phyloP scores from a whole-genome alignment of 345 rosid genomes.

The Salix dunnii region DNA sequence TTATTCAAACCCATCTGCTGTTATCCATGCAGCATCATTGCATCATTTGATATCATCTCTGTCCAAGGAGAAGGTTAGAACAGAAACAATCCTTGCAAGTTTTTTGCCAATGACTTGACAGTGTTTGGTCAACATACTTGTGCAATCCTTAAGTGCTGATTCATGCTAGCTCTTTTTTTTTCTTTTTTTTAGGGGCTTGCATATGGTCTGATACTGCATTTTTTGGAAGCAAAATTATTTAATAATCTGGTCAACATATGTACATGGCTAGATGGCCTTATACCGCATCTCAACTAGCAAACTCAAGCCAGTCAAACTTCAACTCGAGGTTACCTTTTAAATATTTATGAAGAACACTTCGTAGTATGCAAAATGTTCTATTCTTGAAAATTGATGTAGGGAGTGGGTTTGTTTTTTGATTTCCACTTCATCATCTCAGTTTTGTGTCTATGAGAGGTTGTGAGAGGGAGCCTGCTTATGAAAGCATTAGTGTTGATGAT shows the following conservation, averaged over 20 bases:
- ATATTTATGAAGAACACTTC: neutral
- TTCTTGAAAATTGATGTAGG: neutral
- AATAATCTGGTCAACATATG: too few species aligned
- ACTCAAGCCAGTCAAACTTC: neutral
- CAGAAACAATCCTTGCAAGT: neutral
- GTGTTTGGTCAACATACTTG: neutral
- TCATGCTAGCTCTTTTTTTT: neutral
- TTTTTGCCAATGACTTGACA: neutral
- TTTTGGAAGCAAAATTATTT: neutral
- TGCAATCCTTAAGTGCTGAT: neutral
- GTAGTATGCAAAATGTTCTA: neutral
- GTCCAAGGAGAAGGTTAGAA: slow-evolving; percentile 62
- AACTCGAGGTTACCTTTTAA: neutral
- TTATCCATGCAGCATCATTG: slow-evolving; percentile 72
- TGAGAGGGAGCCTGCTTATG: too few species aligned
- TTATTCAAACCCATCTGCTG: slow-evolving; percentile 64
- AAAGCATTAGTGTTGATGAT: too few species aligned
- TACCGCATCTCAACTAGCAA: too few species aligned
- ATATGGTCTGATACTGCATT: neutral
- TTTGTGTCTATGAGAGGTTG: too few species aligned
- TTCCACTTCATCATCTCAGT: neutral
- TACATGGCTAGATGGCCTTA: too few species aligned
- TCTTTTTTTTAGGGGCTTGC: neutral
- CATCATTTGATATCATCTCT: slow-evolving; percentile 67
- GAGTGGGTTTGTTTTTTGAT: neutral